Base-by-base conservation (phyloP, 768 basidiomycete genomes). In the Gloeostereum incarnatum region DNA sequence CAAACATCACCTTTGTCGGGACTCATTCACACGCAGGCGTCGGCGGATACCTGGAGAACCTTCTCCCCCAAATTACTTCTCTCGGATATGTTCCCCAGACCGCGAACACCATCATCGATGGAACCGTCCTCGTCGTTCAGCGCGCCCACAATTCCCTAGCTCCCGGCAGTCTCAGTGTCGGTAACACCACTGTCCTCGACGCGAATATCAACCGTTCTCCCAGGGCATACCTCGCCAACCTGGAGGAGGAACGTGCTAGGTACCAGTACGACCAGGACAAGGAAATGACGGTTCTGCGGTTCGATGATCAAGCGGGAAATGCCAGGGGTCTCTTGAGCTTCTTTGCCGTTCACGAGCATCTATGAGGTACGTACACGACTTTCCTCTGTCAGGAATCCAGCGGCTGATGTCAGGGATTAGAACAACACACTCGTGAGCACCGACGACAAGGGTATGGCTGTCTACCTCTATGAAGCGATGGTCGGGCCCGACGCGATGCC, bases 361-460 rank as follows among this genome's bases (percentile, higher is more conserved):
- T 87, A 86, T 49, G 68, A 78, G 60, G 85, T 84, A 45, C 16
- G 53, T n/a, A n/a, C n/a, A n/a, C n/a, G n/a, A n/a, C n/a, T n/a
- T n/a, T 41, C 8, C 23, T 31, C 17, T 6, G 36, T 20, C n/a
- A n/a, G n/a, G n/a, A n/a, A n/a, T n/a, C n/a, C n/a, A n/a, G n/a
- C n/a, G n/a, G n/a, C n/a, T n/a, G n/a, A n/a, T 18, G n/a, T n/a
- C 37, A 44, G 20, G 45, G 27, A 22, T 36, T 45, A 86, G 81
- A 89, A 88, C 52, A 88, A 86, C 45, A 86, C 84, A 1, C 61
- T 87, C n/a, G 71, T 88, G 21, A 86, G 82, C 54, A 58, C 69
- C 3, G 86, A 88, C 56, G 87, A 88, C 62, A 88, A 89, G 54
- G 86, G 86, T 27, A 86, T 88, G 82, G 83, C 85, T 3, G 83